phyloP scores from a whole-genome alignment of 2,329 filamentous ascomycete species.

The Tolypocladium ophioglossoides region DNA sequence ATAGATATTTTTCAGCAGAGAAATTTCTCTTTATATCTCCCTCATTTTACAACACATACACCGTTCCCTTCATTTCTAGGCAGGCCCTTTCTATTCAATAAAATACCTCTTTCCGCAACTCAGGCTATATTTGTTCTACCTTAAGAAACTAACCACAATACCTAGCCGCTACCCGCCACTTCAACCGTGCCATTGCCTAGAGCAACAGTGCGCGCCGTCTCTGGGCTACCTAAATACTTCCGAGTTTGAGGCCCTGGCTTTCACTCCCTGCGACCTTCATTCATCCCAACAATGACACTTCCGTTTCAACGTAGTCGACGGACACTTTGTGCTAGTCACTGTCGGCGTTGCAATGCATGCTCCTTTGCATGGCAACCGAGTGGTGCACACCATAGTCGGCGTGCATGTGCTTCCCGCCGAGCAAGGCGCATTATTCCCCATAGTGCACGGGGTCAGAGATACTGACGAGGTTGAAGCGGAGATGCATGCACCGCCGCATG shows the following conservation, averaged over 20 bases:
- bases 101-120: too few relatives aligned
- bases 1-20: too few relatives aligned
- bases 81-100: too few relatives aligned
- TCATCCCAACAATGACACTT: not conserved
- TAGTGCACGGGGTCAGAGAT: not conserved
- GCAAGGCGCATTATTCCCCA: not conserved
- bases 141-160: too few relatives aligned
- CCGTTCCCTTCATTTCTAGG: too few relatives aligned
- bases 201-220: too few relatives aligned
- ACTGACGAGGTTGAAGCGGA: not conserved
- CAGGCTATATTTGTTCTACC: too few relatives aligned
- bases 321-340: not conserved
- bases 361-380: not conserved
- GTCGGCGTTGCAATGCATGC: not conserved
- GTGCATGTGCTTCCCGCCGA: not conserved
- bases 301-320: not conserved
- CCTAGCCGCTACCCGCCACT: too few relatives aligned
- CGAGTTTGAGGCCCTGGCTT: not conserved
- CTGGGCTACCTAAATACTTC: too few relatives aligned
- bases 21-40: too few relatives aligned
- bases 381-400: not conserved
- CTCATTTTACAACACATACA: too few relatives aligned
- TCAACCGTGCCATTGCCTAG: too few relatives aligned
- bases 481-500: not conserved
- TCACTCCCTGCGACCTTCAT: not conserved